Conservation (phyloP, 2,329 filamentous ascomycete species). For the Calonectria crousiana region DNA sequence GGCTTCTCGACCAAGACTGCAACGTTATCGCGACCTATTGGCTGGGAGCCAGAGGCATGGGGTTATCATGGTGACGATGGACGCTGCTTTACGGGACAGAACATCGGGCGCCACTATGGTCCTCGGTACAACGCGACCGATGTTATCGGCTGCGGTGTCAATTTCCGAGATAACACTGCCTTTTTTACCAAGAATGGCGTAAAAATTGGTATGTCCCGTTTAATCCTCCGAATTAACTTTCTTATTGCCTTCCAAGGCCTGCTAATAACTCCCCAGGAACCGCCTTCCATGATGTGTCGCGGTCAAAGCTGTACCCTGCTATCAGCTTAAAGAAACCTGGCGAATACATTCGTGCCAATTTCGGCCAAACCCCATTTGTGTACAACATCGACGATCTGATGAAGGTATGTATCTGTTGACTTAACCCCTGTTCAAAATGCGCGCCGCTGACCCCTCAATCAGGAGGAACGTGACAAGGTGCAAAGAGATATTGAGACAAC, state of each 20-base stretch:
- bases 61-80: slow-evolving; percentile 79
- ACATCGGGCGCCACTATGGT: slow-evolving; percentile 68
- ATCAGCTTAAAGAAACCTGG: slow-evolving; percentile 75
- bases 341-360: slow-evolving; percentile 73
- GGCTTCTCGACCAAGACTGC: slow-evolving; percentile 70
- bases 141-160: slow-evolving; percentile 74
- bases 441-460: slow-evolving; percentile 32
- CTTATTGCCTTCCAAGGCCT: background rate
- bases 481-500: slow-evolving; percentile 69
- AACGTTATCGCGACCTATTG: slow-evolving; percentile 67
- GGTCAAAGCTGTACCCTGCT: slow-evolving; percentile 73
- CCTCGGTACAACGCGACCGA: slow-evolving; percentile 68
- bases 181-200: slow-evolving; percentile 78
- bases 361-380: slow-evolving; percentile 81
- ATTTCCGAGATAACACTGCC: slow-evolving; percentile 72
- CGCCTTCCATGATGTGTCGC: slow-evolving; percentile 76
- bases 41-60: slow-evolving; percentile 77
- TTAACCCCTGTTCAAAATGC: background rate
- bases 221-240: background rate
- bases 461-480: slow-evolving; percentile 73
- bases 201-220: slow-evolving; percentile 60
- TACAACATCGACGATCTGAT: slow-evolving; percentile 93
- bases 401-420: slow-evolving; percentile 64
- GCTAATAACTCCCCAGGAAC: slow-evolving; percentile 63
- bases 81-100: slow-evolving; percentile 68